Evolutionary conservation across 1,139 yeast species (phyloP).

Genomic region (Pneumocystis jirovecii): DNA sequence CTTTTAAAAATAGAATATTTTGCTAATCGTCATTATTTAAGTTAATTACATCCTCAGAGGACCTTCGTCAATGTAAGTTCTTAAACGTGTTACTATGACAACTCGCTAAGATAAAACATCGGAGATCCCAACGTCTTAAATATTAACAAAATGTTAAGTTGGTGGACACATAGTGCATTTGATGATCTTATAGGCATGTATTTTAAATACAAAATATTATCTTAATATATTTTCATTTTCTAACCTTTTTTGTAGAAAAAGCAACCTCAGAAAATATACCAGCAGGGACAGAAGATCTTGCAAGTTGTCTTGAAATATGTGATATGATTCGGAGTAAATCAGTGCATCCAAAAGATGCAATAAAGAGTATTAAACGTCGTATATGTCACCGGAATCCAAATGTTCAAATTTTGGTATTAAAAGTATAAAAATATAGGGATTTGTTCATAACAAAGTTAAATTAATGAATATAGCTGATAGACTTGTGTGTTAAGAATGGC

Average conservation of each 20-base stretch:
- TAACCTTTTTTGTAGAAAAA: constrained; percentile 24
- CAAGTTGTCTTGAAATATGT: constrained; percentile 69
- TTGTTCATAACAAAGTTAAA: neutral
- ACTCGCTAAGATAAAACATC: too few relatives aligned
- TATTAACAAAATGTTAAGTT: constrained; percentile 13
- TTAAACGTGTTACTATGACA: too few relatives aligned
- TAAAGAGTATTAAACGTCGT: constrained; percentile 68
- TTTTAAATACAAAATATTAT: constrained; percentile 25
- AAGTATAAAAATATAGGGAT: constrained; percentile 8
- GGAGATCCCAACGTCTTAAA: too few relatives aligned
- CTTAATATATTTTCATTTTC: constrained; percentile 26
- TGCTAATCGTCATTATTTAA: too few relatives aligned
- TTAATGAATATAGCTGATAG: constrained; percentile 41
- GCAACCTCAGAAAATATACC: constrained; percentile 88
- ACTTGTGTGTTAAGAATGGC: constrained; percentile 82
- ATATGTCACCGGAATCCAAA: constrained; percentile 57
- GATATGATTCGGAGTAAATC: constrained; percentile 76
- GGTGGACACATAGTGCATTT: constrained; percentile 16
- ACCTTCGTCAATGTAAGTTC: too few relatives aligned
- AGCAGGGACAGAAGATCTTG: constrained; percentile 75
- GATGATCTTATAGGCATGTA: constrained; percentile 9
- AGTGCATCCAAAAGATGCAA: constrained; percentile 68
- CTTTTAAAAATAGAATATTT: too few relatives aligned
- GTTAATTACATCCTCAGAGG: too few relatives aligned
- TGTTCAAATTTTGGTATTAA: constrained; percentile 52